phyloP scores from a whole-genome alignment of 306 rosid genomes.

The Alnus rubra region DNA sequence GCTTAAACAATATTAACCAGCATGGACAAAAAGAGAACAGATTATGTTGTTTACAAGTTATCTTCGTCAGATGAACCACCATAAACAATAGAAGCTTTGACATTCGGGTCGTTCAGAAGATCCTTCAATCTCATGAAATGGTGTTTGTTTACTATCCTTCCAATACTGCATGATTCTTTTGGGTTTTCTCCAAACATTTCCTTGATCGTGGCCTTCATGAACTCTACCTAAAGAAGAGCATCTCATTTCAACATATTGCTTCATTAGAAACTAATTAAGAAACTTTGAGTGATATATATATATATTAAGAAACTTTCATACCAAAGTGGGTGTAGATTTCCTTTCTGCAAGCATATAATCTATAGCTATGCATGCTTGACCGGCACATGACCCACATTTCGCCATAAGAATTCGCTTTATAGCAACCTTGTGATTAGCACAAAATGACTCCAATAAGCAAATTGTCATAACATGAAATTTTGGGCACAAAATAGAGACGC shows the following conservation, averaged over 20 bases:
- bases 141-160: constrained; percentile 53
- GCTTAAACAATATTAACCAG: background rate
- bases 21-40: background rate
- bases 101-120: constrained; percentile 44
- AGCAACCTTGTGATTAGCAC: constrained; percentile 46
- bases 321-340: constrained; percentile 49
- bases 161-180: constrained; percentile 37
- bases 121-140: constrained; percentile 52
- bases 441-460: constrained; percentile 5
- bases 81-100: constrained; percentile 49
- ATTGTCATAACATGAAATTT: background rate
- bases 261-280: background rate
- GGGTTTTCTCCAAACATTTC: constrained; percentile 65
- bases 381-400: constrained; percentile 73
- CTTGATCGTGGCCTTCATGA: constrained; percentile 44
- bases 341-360: constrained; percentile 68
- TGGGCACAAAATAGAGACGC: background rate
- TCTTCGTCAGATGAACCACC: constrained; percentile 70
- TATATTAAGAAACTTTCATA: constrained; percentile 19
- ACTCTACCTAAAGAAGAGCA: constrained; percentile 39
- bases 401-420: constrained; percentile 53
- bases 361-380: constrained; percentile 77
- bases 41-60: constrained; percentile 44
- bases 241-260: background rate
- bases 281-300: background rate